Evolutionary conservation across 2,329 filamentous ascomycete species (phyloP).

Genomic region (Talaromyces sp.): DNA sequence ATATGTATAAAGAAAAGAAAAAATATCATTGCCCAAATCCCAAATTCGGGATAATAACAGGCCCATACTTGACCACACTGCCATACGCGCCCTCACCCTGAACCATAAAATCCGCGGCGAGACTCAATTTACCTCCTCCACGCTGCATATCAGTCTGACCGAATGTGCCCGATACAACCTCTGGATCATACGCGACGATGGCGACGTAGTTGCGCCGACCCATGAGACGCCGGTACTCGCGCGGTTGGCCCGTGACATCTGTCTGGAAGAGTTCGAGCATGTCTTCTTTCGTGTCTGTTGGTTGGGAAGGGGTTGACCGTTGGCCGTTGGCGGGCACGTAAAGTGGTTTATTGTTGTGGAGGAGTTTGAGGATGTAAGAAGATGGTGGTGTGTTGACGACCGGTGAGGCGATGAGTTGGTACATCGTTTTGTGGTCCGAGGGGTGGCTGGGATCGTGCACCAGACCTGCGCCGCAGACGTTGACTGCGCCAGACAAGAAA

Average conservation of each 20-base stretch:
- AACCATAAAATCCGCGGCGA: constrained; percentile 95
- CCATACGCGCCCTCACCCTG: constrained; percentile 83
- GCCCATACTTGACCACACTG: constrained; percentile 89
- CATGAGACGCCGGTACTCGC: constrained; percentile 91
- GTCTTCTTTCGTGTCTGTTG: constrained; percentile 94
- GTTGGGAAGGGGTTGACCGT: constrained; percentile 59
- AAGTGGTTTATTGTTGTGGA: constrained; percentile 91
- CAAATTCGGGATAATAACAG: constrained; percentile 86
- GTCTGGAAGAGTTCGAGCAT: constrained; percentile 99
- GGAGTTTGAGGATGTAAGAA: constrained; percentile 82
- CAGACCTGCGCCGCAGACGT: constrained; percentile 84
- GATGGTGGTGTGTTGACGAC: constrained; percentile 87
- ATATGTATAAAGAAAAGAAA: neutral
- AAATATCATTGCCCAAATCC: constrained; percentile 43
- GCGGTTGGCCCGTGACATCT: constrained; percentile 76
- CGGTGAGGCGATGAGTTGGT: constrained; percentile 89
- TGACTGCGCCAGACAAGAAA: constrained; percentile 87
- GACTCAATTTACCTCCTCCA: constrained; percentile 60
- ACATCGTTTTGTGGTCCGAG: constrained; percentile 97
- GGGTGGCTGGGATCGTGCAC: constrained; percentile 92
- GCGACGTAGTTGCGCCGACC: constrained; percentile 87
- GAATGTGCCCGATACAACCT: constrained; percentile 58
- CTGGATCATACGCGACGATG: constrained; percentile 90
- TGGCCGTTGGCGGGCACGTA: constrained; percentile 90
- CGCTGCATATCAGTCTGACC: constrained; percentile 31